These are phyloP conservation scores for Tetracentron sinense DNA, from an alignment of 164 flowering plant species.

Conservation along the genomic window DNA sequence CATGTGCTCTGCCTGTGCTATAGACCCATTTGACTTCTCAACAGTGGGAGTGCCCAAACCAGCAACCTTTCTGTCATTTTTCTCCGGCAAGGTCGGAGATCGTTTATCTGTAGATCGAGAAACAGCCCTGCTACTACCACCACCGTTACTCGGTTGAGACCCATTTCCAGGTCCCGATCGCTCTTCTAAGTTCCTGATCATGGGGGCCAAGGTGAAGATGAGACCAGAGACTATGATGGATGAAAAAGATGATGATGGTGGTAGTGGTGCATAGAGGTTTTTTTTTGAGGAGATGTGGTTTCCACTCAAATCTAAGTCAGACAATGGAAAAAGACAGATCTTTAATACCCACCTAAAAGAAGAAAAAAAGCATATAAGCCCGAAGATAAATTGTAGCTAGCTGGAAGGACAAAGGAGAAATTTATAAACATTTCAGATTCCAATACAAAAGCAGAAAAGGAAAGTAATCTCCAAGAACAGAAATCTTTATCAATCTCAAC, in stretches of 20 bases:
- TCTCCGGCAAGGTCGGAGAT: conserved; percentile 21
- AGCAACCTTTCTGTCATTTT: conserved; percentile 6
- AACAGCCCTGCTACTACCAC: conserved; percentile 10
- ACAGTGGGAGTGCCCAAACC: background rate
- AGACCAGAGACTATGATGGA: background rate
- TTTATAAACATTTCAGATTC: background rate
- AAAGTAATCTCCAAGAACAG: conserved; percentile 1
- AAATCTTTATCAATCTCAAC: conserved; percentile 3
- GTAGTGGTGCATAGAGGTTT: too few species aligned
- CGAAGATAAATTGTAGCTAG: background rate
- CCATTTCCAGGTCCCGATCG: conserved; percentile 16
- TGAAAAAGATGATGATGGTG: too few species aligned
- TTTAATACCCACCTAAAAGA: background rate
- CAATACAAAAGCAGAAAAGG: background rate
- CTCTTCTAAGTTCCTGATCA: conserved; percentile 28
- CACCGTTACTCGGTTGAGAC: conserved; percentile 20
- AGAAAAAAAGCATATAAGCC: background rate
- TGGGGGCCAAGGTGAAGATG: conserved; percentile 1
- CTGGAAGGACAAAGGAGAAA: conserved; percentile 1
- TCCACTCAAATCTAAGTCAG: too few species aligned
- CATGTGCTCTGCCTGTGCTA: conserved; percentile 8
- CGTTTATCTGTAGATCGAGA: conserved; percentile 22
- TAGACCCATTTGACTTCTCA: conserved; percentile 13
- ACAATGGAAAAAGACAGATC: background rate
- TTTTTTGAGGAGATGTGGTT: too few species aligned